These are phyloP conservation scores for Pleurotus giganteus DNA, from an alignment of 768 basidiomycete species.

Conservation along the genomic window DNA sequence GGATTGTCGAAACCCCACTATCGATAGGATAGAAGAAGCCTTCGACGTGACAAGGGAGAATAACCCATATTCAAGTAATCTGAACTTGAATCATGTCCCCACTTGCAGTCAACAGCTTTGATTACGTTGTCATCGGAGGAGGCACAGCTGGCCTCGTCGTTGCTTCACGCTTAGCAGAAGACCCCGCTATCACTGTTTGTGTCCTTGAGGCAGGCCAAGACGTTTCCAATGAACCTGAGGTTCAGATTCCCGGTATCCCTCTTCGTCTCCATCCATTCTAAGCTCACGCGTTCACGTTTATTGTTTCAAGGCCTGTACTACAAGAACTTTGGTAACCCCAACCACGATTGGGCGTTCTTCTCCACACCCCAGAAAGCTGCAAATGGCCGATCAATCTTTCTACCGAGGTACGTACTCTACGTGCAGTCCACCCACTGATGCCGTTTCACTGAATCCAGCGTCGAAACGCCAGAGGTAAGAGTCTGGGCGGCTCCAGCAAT, in stretches of 20 bases:
- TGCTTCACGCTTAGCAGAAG: conserved; percentile 6
- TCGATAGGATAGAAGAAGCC: background rate
- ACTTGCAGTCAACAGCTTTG: conserved; percentile 32
- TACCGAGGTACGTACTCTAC: conserved; percentile 3
- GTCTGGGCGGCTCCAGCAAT: conserved; percentile 4
- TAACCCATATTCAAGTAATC: no score
- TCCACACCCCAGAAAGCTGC: background rate
- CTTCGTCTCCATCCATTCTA: background rate
- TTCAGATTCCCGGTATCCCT: background rate
- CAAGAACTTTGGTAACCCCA: background rate
- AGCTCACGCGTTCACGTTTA: background rate
- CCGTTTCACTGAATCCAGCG: background rate
- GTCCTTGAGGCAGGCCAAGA: conserved; percentile 9
- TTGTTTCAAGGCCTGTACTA: background rate
- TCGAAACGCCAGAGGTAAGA: conserved; percentile 3
- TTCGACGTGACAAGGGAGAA: no score
- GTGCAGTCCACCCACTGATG: background rate
- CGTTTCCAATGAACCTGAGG: background rate
- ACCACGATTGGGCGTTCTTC: conserved; percentile 1
- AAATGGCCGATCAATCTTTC: background rate
- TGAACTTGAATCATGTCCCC: no score
- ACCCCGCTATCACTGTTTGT: background rate
- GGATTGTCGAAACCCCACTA: background rate
- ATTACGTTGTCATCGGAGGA: conserved; percentile 46
- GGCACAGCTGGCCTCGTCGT: conserved; percentile 23